phyloP scores from a whole-genome alignment of 768 basidiomycete genomes.

The Bullera alba region DNA sequence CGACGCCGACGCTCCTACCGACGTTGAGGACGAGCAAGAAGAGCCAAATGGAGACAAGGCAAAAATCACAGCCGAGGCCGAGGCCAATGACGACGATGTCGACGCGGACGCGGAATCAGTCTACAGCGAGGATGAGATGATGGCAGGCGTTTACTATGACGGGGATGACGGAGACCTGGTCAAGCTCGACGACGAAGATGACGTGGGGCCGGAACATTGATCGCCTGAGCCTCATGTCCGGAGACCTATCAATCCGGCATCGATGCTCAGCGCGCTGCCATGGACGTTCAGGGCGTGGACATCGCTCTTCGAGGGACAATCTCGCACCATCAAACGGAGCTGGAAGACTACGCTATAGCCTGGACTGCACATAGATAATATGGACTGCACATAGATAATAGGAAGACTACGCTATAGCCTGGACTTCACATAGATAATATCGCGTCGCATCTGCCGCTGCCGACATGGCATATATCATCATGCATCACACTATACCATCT shows the following conservation, averaged over 20 bases:
- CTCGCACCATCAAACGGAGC: background rate
- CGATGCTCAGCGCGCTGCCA: no score
- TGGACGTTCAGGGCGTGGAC: no score
- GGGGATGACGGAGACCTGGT: conserved; percentile 23
- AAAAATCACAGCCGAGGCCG: background rate
- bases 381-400: no score
- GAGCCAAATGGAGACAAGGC: background rate
- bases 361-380: no score
- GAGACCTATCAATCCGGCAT: no score
- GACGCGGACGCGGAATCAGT: conserved; percentile 1
- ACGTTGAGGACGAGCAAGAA: background rate
- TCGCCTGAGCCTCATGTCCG: no score
- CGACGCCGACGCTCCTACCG: background rate
- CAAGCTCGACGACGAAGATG: conserved; percentile 8
- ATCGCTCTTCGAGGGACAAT: no score
- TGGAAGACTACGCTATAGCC: background rate
- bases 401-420: no score
- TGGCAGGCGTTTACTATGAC: conserved; percentile 25
- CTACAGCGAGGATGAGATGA: conserved; percentile 19
- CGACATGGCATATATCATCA: background rate
- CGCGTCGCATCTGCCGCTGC: no score
- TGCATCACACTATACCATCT: background rate
- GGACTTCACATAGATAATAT: no score
- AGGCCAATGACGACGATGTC: background rate
- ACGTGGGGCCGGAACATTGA: no score